Conservation (phyloP, 768 basidiomycete genomes). For the Leccinum obscurum region DNA sequence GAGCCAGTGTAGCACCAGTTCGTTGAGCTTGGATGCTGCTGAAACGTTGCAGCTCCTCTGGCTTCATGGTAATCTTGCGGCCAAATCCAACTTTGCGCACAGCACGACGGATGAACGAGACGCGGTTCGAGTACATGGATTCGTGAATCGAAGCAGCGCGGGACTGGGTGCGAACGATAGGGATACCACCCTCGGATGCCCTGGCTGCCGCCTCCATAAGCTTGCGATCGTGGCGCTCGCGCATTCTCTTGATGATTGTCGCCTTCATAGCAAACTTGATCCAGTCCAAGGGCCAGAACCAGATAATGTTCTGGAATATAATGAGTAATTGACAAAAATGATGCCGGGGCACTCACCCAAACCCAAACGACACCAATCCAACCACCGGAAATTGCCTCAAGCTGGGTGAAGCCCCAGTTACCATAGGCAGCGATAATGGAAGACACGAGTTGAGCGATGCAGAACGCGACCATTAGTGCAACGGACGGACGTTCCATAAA, state of each 20-base stretch:
- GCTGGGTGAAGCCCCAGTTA: conserved; percentile 92
- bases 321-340: conserved; percentile 12
- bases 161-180: conserved; percentile 84
- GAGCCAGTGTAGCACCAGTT: conserved; percentile 74
- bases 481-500: conserved; percentile 94
- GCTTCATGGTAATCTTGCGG: conserved; percentile 74
- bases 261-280: conserved; percentile 98
- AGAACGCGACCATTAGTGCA: conserved; percentile 89
- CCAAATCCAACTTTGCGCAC: conserved; percentile 89
- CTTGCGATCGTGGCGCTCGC: conserved; percentile 55
- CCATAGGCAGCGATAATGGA: conserved; percentile 95
- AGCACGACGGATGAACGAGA: conserved; percentile 87
- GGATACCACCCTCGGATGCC: conserved; percentile 47
- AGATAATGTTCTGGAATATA: conserved; percentile 74
- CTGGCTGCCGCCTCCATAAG: conserved; percentile 39
- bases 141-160: conserved; percentile 90
- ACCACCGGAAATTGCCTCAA: conserved; percentile 76
- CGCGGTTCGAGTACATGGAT: conserved; percentile 93
- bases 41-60: conserved; percentile 85
- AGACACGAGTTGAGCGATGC: conserved; percentile 89
- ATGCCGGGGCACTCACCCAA: conserved; percentile 60
- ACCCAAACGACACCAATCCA: conserved; percentile 99
- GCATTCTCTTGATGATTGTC: conserved; percentile 83
- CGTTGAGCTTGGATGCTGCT: conserved; percentile 81
- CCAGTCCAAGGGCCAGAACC: conserved; percentile 94